Percentiles rank a stretch among this genome's conserved stretches.
Evolutionary conservation across 2,329 filamentous ascomycete genomes (phyloP).

Genomic region (Drechslera avenae): DNA sequence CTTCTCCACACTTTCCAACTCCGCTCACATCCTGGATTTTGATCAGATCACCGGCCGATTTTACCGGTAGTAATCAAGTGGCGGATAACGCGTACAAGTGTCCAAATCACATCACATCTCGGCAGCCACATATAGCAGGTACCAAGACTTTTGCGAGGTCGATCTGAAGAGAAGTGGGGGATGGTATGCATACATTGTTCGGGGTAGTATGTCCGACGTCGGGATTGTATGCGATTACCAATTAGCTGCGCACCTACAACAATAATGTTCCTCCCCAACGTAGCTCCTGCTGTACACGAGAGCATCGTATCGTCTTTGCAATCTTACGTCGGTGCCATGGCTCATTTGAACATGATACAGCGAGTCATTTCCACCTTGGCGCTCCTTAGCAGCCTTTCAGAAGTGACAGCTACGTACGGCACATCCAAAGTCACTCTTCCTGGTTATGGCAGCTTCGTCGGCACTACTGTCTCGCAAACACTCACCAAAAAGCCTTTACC

Average conservation of each 20-base stretch:
- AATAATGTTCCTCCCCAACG: background rate
- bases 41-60: background rate
- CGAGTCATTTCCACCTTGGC: slow-evolving; percentile 5
- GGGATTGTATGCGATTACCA: background rate
- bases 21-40: background rate
- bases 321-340: slow-evolving; percentile 5
- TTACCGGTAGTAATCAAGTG: background rate
- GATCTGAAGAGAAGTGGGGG: slow-evolving; percentile 1
- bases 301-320: background rate
- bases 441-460: slow-evolving; percentile 49
- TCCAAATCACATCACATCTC: background rate
- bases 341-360: background rate
- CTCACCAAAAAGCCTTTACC: slow-evolving; percentile 45
- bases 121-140: slow-evolving; percentile 8
- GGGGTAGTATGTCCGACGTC: slow-evolving; percentile 5
- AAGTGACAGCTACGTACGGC: background rate
- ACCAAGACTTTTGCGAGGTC: slow-evolving; percentile 2
- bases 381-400: background rate
- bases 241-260: background rate
- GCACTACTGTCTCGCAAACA: slow-evolving; percentile 44
- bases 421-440: slow-evolving; percentile 30
- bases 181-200: background rate
- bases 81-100: background rate
- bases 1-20: background rate
- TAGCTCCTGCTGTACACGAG: background rate